A percentile compares a stretch with the other conserved stretches of the same genome.
These are phyloP conservation scores for Pseudogymnoascus sp. DNA, from an alignment of 2,329 filamentous ascomycete species.

Conservation along the genomic window DNA sequence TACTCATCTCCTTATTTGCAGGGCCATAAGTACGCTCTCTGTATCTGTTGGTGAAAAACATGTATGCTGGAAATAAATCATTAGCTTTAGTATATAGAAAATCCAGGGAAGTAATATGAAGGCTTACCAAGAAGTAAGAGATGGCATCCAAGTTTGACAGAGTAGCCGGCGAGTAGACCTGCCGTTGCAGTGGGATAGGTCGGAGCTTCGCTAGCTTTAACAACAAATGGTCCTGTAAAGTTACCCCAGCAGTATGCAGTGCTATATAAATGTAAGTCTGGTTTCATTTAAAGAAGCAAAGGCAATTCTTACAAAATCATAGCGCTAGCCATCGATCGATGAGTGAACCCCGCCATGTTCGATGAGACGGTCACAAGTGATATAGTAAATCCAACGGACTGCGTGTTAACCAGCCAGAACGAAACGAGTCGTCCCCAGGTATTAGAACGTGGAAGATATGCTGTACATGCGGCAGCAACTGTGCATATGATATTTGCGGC, in stretches of 20 bases:
- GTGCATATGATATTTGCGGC: constrained; percentile 32
- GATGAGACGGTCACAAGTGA: constrained; percentile 32
- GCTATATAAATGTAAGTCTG: constrained; percentile 12
- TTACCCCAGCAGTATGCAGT: constrained; percentile 37
- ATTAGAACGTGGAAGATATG: constrained; percentile 30
- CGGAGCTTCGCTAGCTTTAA: constrained; percentile 31
- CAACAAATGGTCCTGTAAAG: constrained; percentile 34
- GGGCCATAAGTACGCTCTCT: constrained; percentile 31
- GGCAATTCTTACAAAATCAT: constrained; percentile 27
- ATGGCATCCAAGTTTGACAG: constrained; percentile 34
- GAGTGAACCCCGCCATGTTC: constrained; percentile 14
- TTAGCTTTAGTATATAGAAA: neutral
- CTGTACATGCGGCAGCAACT: constrained; percentile 29
- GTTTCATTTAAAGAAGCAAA: neutral
- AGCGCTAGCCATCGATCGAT: constrained; percentile 27
- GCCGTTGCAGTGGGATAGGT: constrained; percentile 31
- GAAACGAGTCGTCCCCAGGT: constrained; percentile 32
- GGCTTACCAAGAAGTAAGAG: constrained; percentile 30
- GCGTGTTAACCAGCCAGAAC: constrained; percentile 35
- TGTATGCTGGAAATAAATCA: constrained; percentile 27
- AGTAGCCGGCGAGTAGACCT: constrained; percentile 35
- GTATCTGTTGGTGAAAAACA: constrained; percentile 31
- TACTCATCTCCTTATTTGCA: constrained; percentile 29
- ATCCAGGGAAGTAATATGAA: neutral
- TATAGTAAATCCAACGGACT: constrained; percentile 33